Percentiles rank a stretch among this genome's conserved stretches.
Conservation (phyloP, 2,329 filamentous ascomycete genomes). For the Diaporthe australafricana region DNA sequence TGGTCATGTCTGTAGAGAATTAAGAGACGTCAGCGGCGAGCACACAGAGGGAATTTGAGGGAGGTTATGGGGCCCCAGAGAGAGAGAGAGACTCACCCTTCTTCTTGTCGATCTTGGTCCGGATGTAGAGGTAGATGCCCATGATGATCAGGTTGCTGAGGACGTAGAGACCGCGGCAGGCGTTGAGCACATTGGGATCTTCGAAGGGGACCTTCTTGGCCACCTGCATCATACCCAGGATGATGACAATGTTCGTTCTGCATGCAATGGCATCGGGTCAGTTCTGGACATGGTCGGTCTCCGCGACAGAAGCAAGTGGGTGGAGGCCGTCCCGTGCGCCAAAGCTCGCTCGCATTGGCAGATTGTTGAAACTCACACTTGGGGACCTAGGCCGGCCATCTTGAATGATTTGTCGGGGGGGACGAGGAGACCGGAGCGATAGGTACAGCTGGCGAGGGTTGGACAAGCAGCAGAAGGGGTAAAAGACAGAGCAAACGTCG, state of each 20-base stretch:
- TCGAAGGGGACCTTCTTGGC: slow-evolving; percentile 97
- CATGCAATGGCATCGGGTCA: slow-evolving; percentile 42
- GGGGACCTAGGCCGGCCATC: slow-evolving; percentile 72
- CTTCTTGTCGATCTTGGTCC: slow-evolving; percentile 91
- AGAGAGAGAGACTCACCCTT: slow-evolving; percentile 75
- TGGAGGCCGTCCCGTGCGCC: slow-evolving; percentile 29
- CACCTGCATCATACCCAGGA: slow-evolving; percentile 98
- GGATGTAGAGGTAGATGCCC: slow-evolving; percentile 85
- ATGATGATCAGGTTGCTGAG: slow-evolving; percentile 84
- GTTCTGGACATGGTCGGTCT: slow-evolving; percentile 19
- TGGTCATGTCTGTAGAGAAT: slow-evolving; percentile 81
- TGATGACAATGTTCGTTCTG: slow-evolving; percentile 93
- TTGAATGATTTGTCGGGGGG: slow-evolving; percentile 45
- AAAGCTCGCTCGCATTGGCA: not conserved
- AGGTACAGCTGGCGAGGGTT: not conserved
- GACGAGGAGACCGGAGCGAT: not conserved
- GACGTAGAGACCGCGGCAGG: slow-evolving; percentile 66
- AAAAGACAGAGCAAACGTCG: not conserved
- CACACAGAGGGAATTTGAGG: not conserved
- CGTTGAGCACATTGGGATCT: slow-evolving; percentile 73
- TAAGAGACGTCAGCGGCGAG: slow-evolving; percentile 6
- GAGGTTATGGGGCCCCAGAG: not conserved
- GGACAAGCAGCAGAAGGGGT: not conserved
- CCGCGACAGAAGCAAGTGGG: not conserved
- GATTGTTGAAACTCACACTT: slow-evolving; percentile 64